Base-by-base conservation (phyloP, 1,139 yeast species). In the Nakaseomyces nivariensis region DNA sequence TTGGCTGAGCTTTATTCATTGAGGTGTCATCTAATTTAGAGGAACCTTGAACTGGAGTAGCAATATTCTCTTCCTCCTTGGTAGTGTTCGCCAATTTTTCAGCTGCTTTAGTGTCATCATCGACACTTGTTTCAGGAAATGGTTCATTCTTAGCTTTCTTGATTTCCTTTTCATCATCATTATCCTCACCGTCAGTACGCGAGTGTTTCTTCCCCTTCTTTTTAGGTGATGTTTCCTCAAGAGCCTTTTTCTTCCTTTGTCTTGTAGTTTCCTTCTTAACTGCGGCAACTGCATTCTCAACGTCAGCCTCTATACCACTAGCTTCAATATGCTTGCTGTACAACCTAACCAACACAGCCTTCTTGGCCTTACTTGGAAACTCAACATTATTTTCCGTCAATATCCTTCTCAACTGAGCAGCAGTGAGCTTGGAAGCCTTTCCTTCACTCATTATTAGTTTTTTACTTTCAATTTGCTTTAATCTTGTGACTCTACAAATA, bases 331-430 rank as follows among this genome's bases (percentile, higher is more conserved):
- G 10, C 13, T 11, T 13, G 11, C 5, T 29, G 44, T 13, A 85
- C 7, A 82, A 60, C 13, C 68, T 70, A 11, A 85, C 66, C 52
- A 84, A 70, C 5, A 75, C 78, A 3, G 77, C 65, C 64, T 87
- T 87, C 58, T 79, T 82, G 9, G 85, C 81, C 48, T 76, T 73
- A 6, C 84, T 72, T 0, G 83, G 75, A 58, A 72, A 79, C 5
- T 67, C 66, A 32, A 86, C 72, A 22, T 74, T 71, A 59, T 85
- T 75, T 50, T 76, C 78, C 29, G 72, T 66, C 50, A 87, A 71
- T 34, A 85, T 72, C 42, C 78, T 74, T 56, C 90, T 73, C 60
- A 87, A 72, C 53, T 82, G 78, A 7, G 44, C 44, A n/a, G 44
- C 44, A 27, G 44, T 41, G 3, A 41, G 34, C 44, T 41, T 41